Evolutionary conservation across 768 basidiomycete species (phyloP).

Genomic region (Lactifluus pinguis): DNA sequence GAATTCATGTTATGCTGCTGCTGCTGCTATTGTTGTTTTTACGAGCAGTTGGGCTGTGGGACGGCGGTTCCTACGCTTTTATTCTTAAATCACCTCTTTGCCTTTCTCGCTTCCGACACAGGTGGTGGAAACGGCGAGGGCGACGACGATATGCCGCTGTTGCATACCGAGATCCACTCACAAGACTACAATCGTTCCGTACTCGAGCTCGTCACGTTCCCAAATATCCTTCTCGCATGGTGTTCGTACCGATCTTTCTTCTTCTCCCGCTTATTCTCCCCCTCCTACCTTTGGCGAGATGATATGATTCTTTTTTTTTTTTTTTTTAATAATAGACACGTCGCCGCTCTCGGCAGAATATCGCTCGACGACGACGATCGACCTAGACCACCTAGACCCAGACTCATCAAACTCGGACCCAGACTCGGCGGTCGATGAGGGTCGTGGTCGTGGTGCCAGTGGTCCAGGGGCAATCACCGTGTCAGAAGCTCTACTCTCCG

Average conservation of each 20-base stretch:
- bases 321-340: constrained; percentile 53
- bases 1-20: too few relatives aligned
- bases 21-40: not conserved
- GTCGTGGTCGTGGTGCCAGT: too few relatives aligned
- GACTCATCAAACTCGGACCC: too few relatives aligned
- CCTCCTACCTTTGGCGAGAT: too few relatives aligned
- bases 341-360: constrained; percentile 48
- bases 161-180: constrained; percentile 52
- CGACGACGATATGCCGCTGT: not conserved
- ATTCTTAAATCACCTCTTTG: constrained; percentile 54
- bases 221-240: constrained; percentile 74
- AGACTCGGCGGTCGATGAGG: constrained; percentile 7
- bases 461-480: constrained; percentile 55
- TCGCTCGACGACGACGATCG: constrained; percentile 24
- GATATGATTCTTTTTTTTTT: too few relatives aligned
- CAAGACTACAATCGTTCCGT: constrained; percentile 91
- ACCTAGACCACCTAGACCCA: too few relatives aligned
- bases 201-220: constrained; percentile 67
- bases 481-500: constrained; percentile 48
- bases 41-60: constrained; percentile 77
- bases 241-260: constrained; percentile 40
- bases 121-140: too few relatives aligned
- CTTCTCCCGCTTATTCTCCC: not conserved
- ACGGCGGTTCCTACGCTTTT: constrained; percentile 80
- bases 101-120: constrained; percentile 18